phyloP scores from a whole-genome alignment of 306 rosid species.

The Sicyos edulis region DNA sequence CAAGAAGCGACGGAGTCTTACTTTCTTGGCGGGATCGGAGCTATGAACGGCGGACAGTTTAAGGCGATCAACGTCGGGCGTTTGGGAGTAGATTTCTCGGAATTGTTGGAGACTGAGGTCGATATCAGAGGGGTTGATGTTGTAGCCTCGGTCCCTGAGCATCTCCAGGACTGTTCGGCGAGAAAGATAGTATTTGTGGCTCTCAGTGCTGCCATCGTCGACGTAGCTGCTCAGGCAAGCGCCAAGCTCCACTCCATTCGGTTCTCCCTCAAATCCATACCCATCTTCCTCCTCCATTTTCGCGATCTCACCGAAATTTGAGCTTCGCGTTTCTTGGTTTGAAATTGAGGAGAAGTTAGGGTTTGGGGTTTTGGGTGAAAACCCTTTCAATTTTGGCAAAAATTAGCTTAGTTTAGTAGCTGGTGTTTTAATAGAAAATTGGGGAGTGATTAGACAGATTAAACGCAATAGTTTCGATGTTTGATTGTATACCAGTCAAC shows the following conservation, averaged over 20 bases:
- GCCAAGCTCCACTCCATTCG: constrained; percentile 23
- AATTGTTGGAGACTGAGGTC: constrained; percentile 56
- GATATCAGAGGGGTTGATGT: constrained; percentile 45
- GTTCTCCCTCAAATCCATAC: constrained; percentile 16
- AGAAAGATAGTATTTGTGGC: constrained; percentile 63
- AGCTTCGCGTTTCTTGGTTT: too few relatives aligned
- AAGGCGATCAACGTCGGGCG: constrained; percentile 62
- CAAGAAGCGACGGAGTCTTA: too few relatives aligned
- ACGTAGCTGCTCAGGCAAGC: constrained; percentile 43
- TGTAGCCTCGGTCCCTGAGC: constrained; percentile 77
- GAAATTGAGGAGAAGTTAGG: too few relatives aligned
- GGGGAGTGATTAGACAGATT: too few relatives aligned
- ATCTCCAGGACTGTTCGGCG: constrained; percentile 71
- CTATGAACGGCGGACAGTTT: constrained; percentile 49
- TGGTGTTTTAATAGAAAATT: too few relatives aligned
- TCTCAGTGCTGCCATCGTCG: constrained; percentile 57
- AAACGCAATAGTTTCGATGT: too few relatives aligned
- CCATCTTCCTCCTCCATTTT: constrained; percentile 23
- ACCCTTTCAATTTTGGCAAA: too few relatives aligned
- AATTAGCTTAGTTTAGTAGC: too few relatives aligned
- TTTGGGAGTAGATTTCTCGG: constrained; percentile 41
- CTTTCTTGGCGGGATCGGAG: constrained; percentile 61
- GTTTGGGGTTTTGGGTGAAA: background rate
- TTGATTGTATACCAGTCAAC: too few relatives aligned
- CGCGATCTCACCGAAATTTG: background rate